phyloP scores from a whole-genome alignment of 257 asterid species.

The Ligustrum vulgare region DNA sequence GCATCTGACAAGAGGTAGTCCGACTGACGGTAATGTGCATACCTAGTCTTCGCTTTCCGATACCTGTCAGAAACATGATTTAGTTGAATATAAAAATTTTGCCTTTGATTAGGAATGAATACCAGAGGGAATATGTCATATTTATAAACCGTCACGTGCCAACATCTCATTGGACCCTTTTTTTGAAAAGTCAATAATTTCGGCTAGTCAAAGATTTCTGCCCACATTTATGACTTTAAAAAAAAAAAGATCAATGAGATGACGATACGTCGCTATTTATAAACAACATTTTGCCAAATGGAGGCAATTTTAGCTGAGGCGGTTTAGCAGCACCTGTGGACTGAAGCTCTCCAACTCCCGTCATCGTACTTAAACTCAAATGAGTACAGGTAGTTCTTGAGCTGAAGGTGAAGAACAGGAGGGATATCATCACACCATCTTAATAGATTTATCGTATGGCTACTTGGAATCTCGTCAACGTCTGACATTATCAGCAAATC shows the following conservation, averaged over 20 bases:
- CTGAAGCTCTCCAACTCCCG: slow-evolving; percentile 71
- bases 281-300: too few relatives aligned
- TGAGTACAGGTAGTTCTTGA: slow-evolving; percentile 62
- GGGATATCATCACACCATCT: slow-evolving; percentile 72
- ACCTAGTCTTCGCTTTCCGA: slow-evolving; percentile 43
- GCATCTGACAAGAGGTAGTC: slow-evolving; percentile 58
- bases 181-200: too few relatives aligned
- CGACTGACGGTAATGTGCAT: slow-evolving; percentile 62
- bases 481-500: slow-evolving; percentile 74
- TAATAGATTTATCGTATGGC: slow-evolving; percentile 56
- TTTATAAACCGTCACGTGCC: too few relatives aligned
- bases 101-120: background rate
- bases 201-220: too few relatives aligned
- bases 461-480: slow-evolving; percentile 72
- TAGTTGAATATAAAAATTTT: too few relatives aligned
- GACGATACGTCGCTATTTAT: too few relatives aligned
- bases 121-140: background rate
- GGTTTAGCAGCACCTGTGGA: slow-evolving; percentile 27
- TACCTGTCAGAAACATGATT: slow-evolving; percentile 26
- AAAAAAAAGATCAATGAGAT: too few relatives aligned
- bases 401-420: slow-evolving; percentile 56
- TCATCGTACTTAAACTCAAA: slow-evolving; percentile 50
- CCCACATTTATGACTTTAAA: too few relatives aligned
- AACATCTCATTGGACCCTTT: too few relatives aligned
- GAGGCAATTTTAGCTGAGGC: background rate